Base-by-base conservation (phyloP, 2,329 filamentous ascomycete genomes). In the Shiraia bambusicola region DNA sequence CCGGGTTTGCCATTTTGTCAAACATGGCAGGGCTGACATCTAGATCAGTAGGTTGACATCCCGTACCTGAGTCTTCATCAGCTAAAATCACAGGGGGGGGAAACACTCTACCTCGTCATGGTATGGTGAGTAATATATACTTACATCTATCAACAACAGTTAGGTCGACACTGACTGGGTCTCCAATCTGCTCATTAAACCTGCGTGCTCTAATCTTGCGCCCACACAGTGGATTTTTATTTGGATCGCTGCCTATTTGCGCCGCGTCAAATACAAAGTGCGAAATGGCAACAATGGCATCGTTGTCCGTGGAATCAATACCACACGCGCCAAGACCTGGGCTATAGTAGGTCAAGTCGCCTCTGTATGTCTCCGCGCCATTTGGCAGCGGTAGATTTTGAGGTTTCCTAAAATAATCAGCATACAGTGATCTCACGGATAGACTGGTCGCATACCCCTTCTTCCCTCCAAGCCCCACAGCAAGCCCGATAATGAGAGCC, bases 301-400 rank as follows among this genome's bases (percentile, higher is more conserved):
- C 83, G 6, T 63, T 67, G 6, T 74, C 71, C 1, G 61, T 66
- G 38, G 78, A 81, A 1, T 69, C 74, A 24, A 77, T 66, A 4
- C 87, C 87, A 61, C 88, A 92, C 0, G 86, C 82, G 10, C 87
- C 87, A 3, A 88, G 73, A 0, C 67, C 79, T 0, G 84, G 79
- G 13, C 72, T 70, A 64, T 86, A 91, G 70, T 83, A 91, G 1
- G 84, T 88, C 36, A 87, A 64, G 35, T 87, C 83, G 37, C 84
- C 85, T 3, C 70, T 76, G 55, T 79, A 81, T 0, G 76, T 74
- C 1, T 75, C 71, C 9, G 72, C 71, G 40, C 77, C 73, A 16
- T 69, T 70, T 2, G 78, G 78, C 6, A 81, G 69, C 3, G 78
- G 77, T 6, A 81, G 67, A 48, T 77, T 75, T 29, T 63, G 54